Evolutionary conservation across 2,329 filamentous ascomycete genomes (phyloP).

Genomic region (Neoascochyta sp.): DNA sequence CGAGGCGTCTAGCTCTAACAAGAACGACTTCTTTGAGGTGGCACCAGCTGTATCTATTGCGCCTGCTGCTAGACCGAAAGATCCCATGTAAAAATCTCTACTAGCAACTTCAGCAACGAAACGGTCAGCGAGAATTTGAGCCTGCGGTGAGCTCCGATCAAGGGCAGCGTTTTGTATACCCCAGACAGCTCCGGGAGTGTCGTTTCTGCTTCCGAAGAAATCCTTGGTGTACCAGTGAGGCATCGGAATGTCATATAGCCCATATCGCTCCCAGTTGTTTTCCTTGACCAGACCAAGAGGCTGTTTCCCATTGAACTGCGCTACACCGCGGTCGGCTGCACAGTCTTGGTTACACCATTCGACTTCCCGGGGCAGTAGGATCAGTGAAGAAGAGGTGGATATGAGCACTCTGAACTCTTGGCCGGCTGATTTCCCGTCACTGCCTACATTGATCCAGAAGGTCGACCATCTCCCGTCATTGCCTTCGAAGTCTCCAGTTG

Average conservation of each 20-base stretch:
- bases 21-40: conserved; percentile 15
- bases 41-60: conserved; percentile 7
- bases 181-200: conserved; percentile 11
- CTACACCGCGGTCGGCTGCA: conserved; percentile 26
- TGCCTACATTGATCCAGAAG: conserved; percentile 41
- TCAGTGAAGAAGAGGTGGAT: conserved; percentile 27
- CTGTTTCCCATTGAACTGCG: conserved; percentile 15
- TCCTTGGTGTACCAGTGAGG: conserved; percentile 16
- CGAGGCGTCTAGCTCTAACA: conserved; percentile 13
- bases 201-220: conserved; percentile 6
- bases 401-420: conserved; percentile 38
- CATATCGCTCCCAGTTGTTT: conserved; percentile 13
- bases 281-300: conserved; percentile 19
- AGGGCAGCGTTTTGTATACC: conserved; percentile 27
- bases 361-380: conserved; percentile 22
- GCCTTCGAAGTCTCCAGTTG: conserved; percentile 33
- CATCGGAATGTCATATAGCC: conserved; percentile 14
- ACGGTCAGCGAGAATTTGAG: conserved; percentile 10
- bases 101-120: conserved; percentile 16
- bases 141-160: conserved; percentile 16
- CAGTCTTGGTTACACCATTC: conserved; percentile 29
- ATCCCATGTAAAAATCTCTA: conserved; percentile 30
- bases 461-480: conserved; percentile 44
- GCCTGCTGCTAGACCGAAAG: conserved; percentile 24
- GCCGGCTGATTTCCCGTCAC: conserved; percentile 20